These are phyloP conservation scores for Tephrocybe rancida DNA, from an alignment of 768 basidiomycete species.

Conservation along the genomic window DNA sequence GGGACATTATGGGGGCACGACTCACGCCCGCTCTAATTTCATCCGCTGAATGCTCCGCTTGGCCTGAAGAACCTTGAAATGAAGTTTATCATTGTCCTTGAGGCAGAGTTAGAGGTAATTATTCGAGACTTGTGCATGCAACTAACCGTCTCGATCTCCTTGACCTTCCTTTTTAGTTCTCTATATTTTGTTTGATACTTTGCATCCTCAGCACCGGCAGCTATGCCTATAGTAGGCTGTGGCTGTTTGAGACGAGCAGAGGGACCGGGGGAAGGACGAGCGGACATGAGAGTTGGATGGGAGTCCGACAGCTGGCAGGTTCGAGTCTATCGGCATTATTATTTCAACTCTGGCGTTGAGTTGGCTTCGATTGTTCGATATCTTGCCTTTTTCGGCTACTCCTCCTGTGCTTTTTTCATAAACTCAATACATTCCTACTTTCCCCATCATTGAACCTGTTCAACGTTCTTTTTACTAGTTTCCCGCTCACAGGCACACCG, in stretches of 20 bases:
- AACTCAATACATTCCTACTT: constrained; percentile 1
- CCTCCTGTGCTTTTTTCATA: constrained; percentile 15
- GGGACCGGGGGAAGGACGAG: constrained; percentile 58
- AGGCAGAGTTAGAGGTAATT: constrained; percentile 19
- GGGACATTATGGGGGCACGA: constrained; percentile 24
- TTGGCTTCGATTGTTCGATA: constrained; percentile 37
- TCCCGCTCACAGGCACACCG: background rate
- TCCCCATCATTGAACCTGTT: background rate
- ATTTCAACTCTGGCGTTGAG: constrained; percentile 36
- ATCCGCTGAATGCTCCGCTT: constrained; percentile 85
- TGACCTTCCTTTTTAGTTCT: constrained; percentile 86
- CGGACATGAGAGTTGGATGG: constrained; percentile 64
- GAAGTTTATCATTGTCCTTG: constrained; percentile 88
- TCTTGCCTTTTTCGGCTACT: constrained; percentile 39
- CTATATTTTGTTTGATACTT: constrained; percentile 90
- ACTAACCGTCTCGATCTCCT: constrained; percentile 81
- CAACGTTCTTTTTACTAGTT: background rate
- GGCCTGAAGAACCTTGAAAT: constrained; percentile 77
- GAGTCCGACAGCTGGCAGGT: constrained; percentile 39
- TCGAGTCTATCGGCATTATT: constrained; percentile 27
- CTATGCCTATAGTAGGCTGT: constrained; percentile 59
- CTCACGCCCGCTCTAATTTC: constrained; percentile 88
- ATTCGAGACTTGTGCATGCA: constrained; percentile 8
- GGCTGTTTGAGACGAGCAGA: constrained; percentile 49
- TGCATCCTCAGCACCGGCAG: constrained; percentile 80